Conservation (phyloP, 768 basidiomycete genomes). For the Tricholoma saponaceum region DNA sequence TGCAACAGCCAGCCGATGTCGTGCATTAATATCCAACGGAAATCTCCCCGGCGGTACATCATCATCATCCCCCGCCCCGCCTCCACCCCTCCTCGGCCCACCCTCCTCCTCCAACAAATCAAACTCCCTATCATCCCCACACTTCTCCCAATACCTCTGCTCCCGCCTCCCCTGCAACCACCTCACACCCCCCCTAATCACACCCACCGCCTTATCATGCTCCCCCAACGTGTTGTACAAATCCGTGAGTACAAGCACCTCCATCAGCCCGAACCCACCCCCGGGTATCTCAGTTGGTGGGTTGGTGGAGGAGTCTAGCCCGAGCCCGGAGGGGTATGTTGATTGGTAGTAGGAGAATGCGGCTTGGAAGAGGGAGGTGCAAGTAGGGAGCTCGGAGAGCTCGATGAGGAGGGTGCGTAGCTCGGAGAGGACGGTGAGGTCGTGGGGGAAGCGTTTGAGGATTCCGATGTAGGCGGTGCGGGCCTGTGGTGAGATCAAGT, state of each 20-base stretch:
- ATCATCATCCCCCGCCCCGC: conserved; percentile 34
- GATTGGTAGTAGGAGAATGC: conserved; percentile 70
- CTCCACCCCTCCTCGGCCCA: conserved; percentile 18
- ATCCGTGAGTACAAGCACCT: conserved; percentile 84
- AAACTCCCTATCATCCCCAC: conserved; percentile 88
- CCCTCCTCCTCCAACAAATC: conserved; percentile 40
- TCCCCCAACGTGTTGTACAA: conserved; percentile 70
- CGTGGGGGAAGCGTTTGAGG: conserved; percentile 72
- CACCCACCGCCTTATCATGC: conserved; percentile 61
- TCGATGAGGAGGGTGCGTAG: conserved; percentile 76
- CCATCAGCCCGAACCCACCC: conserved; percentile 57
- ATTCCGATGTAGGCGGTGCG: conserved; percentile 64
- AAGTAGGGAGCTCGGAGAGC: conserved; percentile 59
- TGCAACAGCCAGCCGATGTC: conserved; percentile 81
- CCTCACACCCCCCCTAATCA: conserved; percentile 71
- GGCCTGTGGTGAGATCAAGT: conserved; percentile 34
- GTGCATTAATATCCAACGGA: conserved; percentile 68
- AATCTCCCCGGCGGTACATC: conserved; percentile 55
- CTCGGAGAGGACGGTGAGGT: conserved; percentile 75
- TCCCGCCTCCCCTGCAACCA: conserved; percentile 87
- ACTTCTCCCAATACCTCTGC: conserved; percentile 76
- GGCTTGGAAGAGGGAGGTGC: conserved; percentile 62
- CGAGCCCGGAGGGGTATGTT: conserved; percentile 40
- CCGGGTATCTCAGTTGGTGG: conserved; percentile 28
- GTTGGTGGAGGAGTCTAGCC: conserved; percentile 21